Conservation (phyloP, 257 asterid species). For the Solanum appendiculatum region DNA sequence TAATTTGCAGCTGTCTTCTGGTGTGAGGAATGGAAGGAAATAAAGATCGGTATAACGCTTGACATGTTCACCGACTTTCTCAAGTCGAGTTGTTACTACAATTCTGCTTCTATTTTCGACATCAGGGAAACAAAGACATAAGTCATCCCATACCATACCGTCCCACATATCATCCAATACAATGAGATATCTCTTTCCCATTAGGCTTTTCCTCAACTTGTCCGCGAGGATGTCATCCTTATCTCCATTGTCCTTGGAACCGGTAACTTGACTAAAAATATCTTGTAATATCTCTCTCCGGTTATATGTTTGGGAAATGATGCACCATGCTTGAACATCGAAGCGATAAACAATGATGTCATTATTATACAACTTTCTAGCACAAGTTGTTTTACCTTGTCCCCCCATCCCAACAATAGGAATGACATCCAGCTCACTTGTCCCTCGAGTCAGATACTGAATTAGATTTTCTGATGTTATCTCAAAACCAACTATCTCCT, state of each 20-base stretch:
- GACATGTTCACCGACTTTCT: background rate
- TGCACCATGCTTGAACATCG: background rate
- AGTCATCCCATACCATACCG: background rate
- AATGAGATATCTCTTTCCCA: background rate
- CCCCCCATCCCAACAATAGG: background rate
- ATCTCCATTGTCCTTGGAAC: background rate
- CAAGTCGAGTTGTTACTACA: background rate
- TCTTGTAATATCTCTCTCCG: background rate
- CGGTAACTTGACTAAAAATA: background rate
- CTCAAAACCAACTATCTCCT: background rate
- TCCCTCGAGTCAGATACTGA: background rate
- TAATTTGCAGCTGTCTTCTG: background rate
- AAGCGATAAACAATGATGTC: background rate
- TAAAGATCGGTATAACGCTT: background rate
- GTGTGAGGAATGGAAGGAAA: background rate
- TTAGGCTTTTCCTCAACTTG: background rate
- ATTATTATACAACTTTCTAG: background rate
- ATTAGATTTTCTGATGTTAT: background rate
- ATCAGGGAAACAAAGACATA: background rate
- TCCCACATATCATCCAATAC: no score
- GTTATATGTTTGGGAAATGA: background rate
- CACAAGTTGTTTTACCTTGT: background rate
- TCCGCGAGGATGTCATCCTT: background rate
- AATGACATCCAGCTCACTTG: background rate
- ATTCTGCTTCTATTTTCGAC: background rate